Evolutionary conservation across 1,284 basidiomycete species (phyloP), one percentile per base, ranked within the genome.

Genomic region (Dichomitus squalens): DNA sequence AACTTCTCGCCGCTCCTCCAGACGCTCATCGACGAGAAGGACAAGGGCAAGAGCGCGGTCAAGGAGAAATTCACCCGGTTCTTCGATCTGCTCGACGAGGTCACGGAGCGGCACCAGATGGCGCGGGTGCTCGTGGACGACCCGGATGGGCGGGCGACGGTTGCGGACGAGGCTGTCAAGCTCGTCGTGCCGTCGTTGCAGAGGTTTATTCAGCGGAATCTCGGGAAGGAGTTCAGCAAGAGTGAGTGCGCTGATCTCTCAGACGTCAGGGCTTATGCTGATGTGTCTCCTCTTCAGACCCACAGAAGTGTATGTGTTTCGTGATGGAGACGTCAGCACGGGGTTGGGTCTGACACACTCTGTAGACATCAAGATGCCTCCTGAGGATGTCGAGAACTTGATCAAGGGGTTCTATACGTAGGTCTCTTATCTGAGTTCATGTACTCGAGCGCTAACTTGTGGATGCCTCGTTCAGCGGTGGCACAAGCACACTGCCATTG

Each of bases 61-160:
- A 92, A 93, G 73, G 91, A 92, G 73, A 90, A 87, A 72, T 89
- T 90, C 68, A 90, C 84, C 36, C 75, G 85, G 52, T 93, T 92
- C 72, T 92, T 86, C 64, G 88, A 92, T 64, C 68, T 89, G 31
- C 72, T 92, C 57, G 90, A 92, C 44, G 90, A 92, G 66, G 80
- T 90, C 14, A 76, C 84, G 44, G 90, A 93, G 68, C 73, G 89
- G 44, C 91, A 93, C 70, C 78, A 79, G 61, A 69, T 86, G 43
- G 85, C 83, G 40, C 78, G 74, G 57, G 84, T 91, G n/a, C 71
- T 92, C 61, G 86, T 88, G 53, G 89, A 90, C 38, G 90, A 92
- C 64, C 73, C 73, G 8, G 82, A 82, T 2, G 82, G 78, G 16
- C 76, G 82, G 59, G 81, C 76, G 61, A 77, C 76, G 39, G 70